A percentile compares a stretch with the other conserved stretches of the same genome.
Conservation (phyloP, 768 basidiomycete species). For the Leucosporidium yakuticum region DNA sequence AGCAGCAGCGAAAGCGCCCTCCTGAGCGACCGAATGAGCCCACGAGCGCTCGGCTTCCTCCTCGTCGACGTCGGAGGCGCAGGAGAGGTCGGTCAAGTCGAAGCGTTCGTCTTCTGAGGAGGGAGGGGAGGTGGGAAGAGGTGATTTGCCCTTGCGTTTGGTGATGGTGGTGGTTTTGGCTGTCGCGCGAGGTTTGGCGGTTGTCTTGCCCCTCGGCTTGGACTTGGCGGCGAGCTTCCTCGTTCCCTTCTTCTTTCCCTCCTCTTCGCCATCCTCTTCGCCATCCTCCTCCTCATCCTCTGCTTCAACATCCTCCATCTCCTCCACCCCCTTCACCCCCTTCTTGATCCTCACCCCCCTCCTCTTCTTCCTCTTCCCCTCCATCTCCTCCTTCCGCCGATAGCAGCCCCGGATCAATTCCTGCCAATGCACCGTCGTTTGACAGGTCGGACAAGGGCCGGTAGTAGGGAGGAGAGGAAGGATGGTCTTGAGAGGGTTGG, state of each 20-base stretch:
- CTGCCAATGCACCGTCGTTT: slow-evolving; percentile 38
- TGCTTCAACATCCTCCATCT: slow-evolving; percentile 47
- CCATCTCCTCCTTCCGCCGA: slow-evolving; percentile 37
- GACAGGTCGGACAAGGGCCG: slow-evolving; percentile 42
- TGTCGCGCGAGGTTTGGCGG: too few species aligned
- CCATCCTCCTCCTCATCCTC: slow-evolving; percentile 48
- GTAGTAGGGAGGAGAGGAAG: slow-evolving; percentile 41
- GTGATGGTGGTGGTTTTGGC: too few species aligned
- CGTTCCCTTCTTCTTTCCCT: too few species aligned
- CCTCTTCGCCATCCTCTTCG: slow-evolving; percentile 47
- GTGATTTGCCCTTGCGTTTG: too few species aligned
- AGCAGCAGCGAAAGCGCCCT: slow-evolving; percentile 13
- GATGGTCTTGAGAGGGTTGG: slow-evolving; percentile 24
- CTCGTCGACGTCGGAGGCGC: background rate
- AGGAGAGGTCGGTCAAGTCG: too few species aligned
- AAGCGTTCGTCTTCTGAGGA: too few species aligned
- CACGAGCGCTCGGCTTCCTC: slow-evolving; percentile 22
- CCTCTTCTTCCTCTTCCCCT: slow-evolving; percentile 26
- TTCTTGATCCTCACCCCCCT: background rate
- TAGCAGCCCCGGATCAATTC: slow-evolving; percentile 43
- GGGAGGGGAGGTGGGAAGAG: too few species aligned
- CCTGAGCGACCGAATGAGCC: slow-evolving; percentile 8
- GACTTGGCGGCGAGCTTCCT: too few species aligned
- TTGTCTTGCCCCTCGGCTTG: too few species aligned
- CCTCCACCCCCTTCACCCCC: slow-evolving; percentile 22